Evolutionary conservation across 1,284 basidiomycete species (phyloP), one percentile per base, ranked within the genome.

Genomic region (Pseudozyma pruni): DNA sequence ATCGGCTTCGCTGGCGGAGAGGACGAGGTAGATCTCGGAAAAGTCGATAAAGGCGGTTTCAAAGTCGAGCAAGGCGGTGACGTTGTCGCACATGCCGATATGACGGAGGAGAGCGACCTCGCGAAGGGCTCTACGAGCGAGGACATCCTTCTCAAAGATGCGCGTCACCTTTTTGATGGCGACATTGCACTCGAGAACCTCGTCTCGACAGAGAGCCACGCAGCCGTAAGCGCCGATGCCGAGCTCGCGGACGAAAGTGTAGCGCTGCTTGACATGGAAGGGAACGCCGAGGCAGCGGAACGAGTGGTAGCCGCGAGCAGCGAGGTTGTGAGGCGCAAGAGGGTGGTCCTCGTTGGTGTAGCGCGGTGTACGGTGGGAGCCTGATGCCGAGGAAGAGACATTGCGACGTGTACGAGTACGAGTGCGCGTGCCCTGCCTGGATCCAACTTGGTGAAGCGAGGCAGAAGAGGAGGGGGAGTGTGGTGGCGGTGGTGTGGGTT

Each of bases 221-320:
- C 79, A 82, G 16, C 80, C 80, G 37, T 82, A 82, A 7, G 80
- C 78, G 16, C 80, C 80, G 27, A 81, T 74, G 47, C 80, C 80
- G 35, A 82, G 73, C 51, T 81, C 79, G 19, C 80, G 76, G 9
- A 79, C 44, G 38, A 81, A 79, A 7, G 72, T 68, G 47, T 82
- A 82, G 2, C 78, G 67, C 60, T 74, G 76, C 46, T 75, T 69
- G 11, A 82, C 80, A 55, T 81, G 72, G 51, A 82, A 82, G 9
- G 78, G 79, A 19, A 80, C 74, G 29, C 75, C 74, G 20, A 80
- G 70, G 41, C 79, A 82, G 50, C 53, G 60, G 43, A 82, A 82
- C 4, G 74, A 72, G 54, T 82, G 79, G 47, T 81, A 82, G 17
- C 80, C 80, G 8, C 60, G 59, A 34, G 61, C 68, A 0, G 60